phyloP scores from a whole-genome alignment of 2,329 filamentous ascomycete genomes.

The Colletotrichum sp. region DNA sequence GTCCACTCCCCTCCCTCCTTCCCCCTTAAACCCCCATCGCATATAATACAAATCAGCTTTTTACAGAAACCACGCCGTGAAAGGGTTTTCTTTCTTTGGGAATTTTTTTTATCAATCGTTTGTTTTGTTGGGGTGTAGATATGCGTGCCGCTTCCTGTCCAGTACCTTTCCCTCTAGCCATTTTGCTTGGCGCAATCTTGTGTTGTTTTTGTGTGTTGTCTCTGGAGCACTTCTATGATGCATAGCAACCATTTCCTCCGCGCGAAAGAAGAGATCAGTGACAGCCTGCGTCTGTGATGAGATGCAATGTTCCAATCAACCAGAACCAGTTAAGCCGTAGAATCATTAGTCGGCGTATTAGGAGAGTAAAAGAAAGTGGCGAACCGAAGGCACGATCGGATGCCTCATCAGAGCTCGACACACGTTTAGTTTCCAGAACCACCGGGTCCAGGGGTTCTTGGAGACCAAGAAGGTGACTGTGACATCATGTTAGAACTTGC shows the following conservation, averaged over 20 bases:
- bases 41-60: slow-evolving; percentile 23
- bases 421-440: slow-evolving; percentile 46
- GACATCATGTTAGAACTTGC: slow-evolving; percentile 28
- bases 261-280: slow-evolving; percentile 20
- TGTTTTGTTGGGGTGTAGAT: background rate
- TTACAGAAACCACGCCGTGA: slow-evolving; percentile 18
- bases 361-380: slow-evolving; percentile 15
- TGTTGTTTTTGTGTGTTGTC: background rate
- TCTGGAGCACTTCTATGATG: slow-evolving; percentile 23
- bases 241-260: background rate
- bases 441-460: slow-evolving; percentile 49
- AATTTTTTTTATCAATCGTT: background rate
- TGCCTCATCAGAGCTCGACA: slow-evolving; percentile 15
- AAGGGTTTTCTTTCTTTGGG: background rate
- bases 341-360: slow-evolving; percentile 46
- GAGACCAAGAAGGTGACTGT: slow-evolving; percentile 53
- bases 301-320: slow-evolving; percentile 19
- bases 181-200: slow-evolving; percentile 12
- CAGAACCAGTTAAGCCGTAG: slow-evolving; percentile 20
- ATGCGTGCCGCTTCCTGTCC: background rate
- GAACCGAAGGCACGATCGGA: background rate
- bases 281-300: slow-evolving; percentile 23
- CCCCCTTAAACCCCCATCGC: background rate
- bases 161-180: background rate
- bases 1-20: background rate